A percentile compares a stretch with the other conserved stretches of the same genome.
Conservation (phyloP, 257 asterid genomes). For the Salvia rosmarinus region DNA sequence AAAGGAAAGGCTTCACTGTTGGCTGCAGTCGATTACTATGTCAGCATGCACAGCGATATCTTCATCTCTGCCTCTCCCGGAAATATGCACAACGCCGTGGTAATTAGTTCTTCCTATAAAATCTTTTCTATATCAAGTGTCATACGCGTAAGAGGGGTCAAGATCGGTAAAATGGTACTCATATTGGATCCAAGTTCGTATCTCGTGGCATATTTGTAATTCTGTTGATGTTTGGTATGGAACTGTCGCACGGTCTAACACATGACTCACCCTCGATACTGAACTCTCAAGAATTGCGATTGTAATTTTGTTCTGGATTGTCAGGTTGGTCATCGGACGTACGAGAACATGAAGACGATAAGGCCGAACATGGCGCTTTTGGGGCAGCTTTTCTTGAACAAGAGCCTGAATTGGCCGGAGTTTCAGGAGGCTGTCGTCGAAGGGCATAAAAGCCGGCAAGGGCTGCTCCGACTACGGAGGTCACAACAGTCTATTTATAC, state of each 20-base stretch:
- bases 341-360: constrained; percentile 74
- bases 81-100: constrained; percentile 98
- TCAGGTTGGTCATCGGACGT: constrained; percentile 89
- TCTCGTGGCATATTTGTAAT: neutral
- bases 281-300: no score
- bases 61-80: constrained; percentile 98
- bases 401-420: constrained; percentile 77
- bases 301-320: neutral
- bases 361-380: constrained; percentile 92
- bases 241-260: neutral
- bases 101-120: constrained; percentile 35
- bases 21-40: constrained; percentile 96
- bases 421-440: constrained; percentile 64
- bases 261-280: neutral
- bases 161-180: neutral
- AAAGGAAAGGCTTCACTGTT: constrained; percentile 91
- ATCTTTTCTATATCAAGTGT: neutral
- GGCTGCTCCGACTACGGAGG: constrained; percentile 66
- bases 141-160: neutral
- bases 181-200: no score
- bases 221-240: neutral
- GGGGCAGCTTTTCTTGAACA: constrained; percentile 90
- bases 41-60: constrained; percentile 90
- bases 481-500: constrained; percentile 80
- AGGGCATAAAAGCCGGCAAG: constrained; percentile 85